A percentile compares a stretch with the other conserved stretches of the same genome.
phyloP scores from a whole-genome alignment of 1,284 basidiomycete species.

The Trametes polyzona region DNA sequence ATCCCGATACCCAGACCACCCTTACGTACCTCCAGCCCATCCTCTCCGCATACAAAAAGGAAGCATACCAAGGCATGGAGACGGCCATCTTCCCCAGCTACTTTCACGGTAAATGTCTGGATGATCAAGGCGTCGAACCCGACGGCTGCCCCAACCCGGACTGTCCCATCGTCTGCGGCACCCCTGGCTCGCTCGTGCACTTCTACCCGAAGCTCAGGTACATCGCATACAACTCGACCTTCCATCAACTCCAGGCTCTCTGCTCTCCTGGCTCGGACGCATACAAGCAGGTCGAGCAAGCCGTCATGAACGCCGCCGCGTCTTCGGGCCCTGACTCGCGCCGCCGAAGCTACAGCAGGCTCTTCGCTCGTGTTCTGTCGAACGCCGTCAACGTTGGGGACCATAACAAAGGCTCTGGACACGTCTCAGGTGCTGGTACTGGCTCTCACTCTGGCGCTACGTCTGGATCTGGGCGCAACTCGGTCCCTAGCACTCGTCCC shows the following conservation, averaged over 20 bases:
- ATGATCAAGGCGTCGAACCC: slow-evolving; percentile 58
- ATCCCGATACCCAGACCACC: slow-evolving; percentile 36
- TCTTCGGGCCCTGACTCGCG: slow-evolving; percentile 8
- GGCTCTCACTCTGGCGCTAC: not conserved
- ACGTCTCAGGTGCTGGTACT: slow-evolving; percentile 9
- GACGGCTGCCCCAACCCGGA: slow-evolving; percentile 76
- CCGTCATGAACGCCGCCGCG: slow-evolving; percentile 39
- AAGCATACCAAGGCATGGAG: slow-evolving; percentile 49
- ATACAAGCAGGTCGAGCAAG: slow-evolving; percentile 46
- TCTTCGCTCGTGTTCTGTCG: slow-evolving; percentile 7
- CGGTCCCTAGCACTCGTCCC: slow-evolving; percentile 4
- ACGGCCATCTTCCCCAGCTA: slow-evolving; percentile 60
- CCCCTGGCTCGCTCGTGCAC: slow-evolving; percentile 76
- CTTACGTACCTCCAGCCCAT: slow-evolving; percentile 51
- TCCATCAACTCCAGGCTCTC: slow-evolving; percentile 39
- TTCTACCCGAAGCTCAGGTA: slow-evolving; percentile 55
- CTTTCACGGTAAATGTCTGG: slow-evolving; percentile 78
- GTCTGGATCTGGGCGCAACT: slow-evolving; percentile 7
- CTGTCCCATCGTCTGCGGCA: slow-evolving; percentile 76
- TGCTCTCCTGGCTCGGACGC: slow-evolving; percentile 41
- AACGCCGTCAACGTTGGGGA: slow-evolving; percentile 12
- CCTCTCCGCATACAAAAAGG: slow-evolving; percentile 46
- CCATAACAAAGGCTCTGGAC: slow-evolving; percentile 11
- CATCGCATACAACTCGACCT: slow-evolving; percentile 55
- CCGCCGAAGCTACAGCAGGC: slow-evolving; percentile 13